Conservation (phyloP, 169 alveolate genomes). For the Cryptosporidium ubiquitum region DNA sequence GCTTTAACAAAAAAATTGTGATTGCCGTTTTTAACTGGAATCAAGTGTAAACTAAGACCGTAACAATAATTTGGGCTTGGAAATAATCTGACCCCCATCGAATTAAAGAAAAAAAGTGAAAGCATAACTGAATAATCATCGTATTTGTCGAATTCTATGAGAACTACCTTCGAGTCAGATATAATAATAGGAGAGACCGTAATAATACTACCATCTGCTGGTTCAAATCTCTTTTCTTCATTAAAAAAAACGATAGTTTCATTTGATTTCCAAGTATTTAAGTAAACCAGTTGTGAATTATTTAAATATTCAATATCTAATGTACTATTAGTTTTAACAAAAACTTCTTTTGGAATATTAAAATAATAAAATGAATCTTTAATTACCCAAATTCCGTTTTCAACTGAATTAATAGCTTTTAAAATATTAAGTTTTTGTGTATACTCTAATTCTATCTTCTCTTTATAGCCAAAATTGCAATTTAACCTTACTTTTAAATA, state of each 20-base stretch:
- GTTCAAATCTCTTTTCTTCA: slow-evolving; percentile 6
- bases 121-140: not conserved
- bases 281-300: slow-evolving; percentile 1
- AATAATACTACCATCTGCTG: not conserved
- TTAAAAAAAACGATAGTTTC: not conserved
- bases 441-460: not conserved
- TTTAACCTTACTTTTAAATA: slow-evolving; percentile 7
- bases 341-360: slow-evolving; percentile 1
- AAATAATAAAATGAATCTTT: slow-evolving; percentile 22
- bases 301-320: not conserved
- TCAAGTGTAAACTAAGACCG: not conserved
- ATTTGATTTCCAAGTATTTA: slow-evolving; percentile 11
- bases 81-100: slow-evolving; percentile 35
- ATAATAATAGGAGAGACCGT: slow-evolving; percentile 7
- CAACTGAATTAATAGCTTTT: not conserved
- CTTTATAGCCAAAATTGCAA: slow-evolving; percentile 23
- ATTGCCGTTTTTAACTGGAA: slow-evolving; percentile 1
- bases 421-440: slow-evolving; percentile 23
- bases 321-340: not conserved
- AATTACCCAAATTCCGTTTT: slow-evolving; percentile 32
- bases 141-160: not conserved
- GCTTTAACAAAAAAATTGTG: not conserved
- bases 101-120: slow-evolving; percentile 24
- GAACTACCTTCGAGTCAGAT: not conserved
- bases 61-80: slow-evolving; percentile 19